These are phyloP conservation scores for Colletotrichum chlorophyti DNA, from an alignment of 2,329 filamentous ascomycete genomes.

Conservation along the genomic window DNA sequence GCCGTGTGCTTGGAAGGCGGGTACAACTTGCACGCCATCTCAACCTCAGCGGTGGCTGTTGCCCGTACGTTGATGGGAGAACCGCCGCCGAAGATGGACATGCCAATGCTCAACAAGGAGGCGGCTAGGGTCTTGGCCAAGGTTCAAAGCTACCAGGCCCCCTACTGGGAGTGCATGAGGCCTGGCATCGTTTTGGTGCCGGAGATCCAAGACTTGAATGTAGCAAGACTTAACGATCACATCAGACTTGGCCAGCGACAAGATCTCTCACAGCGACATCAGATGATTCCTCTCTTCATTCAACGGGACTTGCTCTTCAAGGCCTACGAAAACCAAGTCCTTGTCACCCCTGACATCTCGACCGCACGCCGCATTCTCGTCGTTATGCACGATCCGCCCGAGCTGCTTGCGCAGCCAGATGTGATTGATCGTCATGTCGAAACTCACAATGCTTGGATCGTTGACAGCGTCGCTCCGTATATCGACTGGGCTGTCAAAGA, in stretches of 20 bases:
- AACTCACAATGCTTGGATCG: conserved; percentile 86
- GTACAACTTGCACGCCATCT: conserved; percentile 93
- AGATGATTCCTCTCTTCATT: conserved; percentile 83
- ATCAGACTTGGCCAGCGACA: conserved; percentile 80
- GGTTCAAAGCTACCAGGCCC: conserved; percentile 67
- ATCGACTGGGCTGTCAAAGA: conserved; percentile 83
- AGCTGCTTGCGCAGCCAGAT: conserved; percentile 72
- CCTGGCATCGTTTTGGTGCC: conserved; percentile 66
- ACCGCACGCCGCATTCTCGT: conserved; percentile 74
- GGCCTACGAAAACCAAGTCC: conserved; percentile 84
- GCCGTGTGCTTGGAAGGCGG: conserved; percentile 94
- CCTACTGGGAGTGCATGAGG: conserved; percentile 89
- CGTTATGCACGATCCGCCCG: conserved; percentile 90
- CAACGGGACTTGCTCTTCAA: conserved; percentile 75
- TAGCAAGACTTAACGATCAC: conserved; percentile 77
- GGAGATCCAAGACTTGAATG: conserved; percentile 58
- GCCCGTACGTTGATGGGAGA: conserved; percentile 95
- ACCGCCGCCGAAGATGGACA: conserved; percentile 70
- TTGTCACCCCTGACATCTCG: conserved; percentile 78
- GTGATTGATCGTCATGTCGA: conserved; percentile 76
- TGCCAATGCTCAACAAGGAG: conserved; percentile 64
- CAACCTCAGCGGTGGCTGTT: conserved; percentile 88
- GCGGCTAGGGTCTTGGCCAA: conserved; percentile 63
- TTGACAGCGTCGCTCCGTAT: conserved; percentile 81
- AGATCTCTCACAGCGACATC: conserved; percentile 72